Evolutionary conservation across 768 basidiomycete genomes (phyloP), one percentile per base, ranked within the genome.

Genomic region (Boletus rex-veris): DNA sequence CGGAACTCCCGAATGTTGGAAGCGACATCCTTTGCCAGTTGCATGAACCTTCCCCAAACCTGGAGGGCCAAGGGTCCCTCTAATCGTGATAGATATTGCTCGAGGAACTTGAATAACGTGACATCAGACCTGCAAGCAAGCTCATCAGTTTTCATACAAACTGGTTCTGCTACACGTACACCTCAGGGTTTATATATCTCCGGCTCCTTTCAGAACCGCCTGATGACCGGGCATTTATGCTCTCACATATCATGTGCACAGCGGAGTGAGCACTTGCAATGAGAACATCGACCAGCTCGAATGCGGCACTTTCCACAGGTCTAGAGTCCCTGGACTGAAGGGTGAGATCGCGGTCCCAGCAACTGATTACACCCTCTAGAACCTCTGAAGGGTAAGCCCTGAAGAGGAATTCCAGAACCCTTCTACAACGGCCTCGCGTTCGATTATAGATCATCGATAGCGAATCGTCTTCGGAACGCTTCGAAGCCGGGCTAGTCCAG

Each of bases 31-130:
- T 88, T 91, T 7, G 85, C 81, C 40, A 98, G 74, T 45, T 85
- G 81, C 57, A 91, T 74, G 63, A 86, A 86, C 18, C 90, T 81
- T 40, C 74, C 70, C 96, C 96, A 98, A 18, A 98, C 89, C 72
- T 98, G 97, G 11, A 94, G 77, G 4, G 92, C 95, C 35, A 97
- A 74, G 0, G 97, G 92, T 0, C 92, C 92, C 69, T 98, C 97
- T 39, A 98, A 70, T 10, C 86, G 82, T 16, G 73, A 73, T 28
- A 98, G 68, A 65, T 98, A 98, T 50, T 84, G 83, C 64, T 98
- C 93, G 43, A 98, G 74, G 67, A 98, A 98, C 30, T 78, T 81
- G 76, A 92, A 93, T n/a, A 93, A 64, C 15, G 78, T 77, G 4
- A 73, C 70, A 55, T 93, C 91, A 36, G 82, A 79, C 54, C 92